phyloP scores from a whole-genome alignment of 768 basidiomycete species.

The Terana coerulea region DNA sequence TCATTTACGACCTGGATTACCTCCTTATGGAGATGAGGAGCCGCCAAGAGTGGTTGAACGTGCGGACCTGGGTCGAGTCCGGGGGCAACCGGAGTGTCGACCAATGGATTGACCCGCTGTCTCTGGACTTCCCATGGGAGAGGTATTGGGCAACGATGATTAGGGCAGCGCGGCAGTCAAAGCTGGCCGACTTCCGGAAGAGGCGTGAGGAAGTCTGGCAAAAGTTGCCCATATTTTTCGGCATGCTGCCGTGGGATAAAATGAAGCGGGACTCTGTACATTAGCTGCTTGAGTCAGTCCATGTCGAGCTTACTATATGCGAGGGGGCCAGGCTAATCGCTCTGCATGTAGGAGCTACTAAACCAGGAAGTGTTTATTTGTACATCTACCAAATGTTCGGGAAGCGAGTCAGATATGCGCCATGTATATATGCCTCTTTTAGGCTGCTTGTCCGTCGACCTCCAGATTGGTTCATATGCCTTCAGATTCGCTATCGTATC shows the following conservation, averaged over 20 bases:
- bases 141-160: too few species aligned
- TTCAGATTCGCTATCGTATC: conserved; percentile 19
- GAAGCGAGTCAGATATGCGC: too few species aligned
- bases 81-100: too few species aligned
- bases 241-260: neutral
- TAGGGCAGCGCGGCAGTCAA: too few species aligned
- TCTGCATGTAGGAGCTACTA: too few species aligned
- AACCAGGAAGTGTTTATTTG: too few species aligned
- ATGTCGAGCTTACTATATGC: too few species aligned
- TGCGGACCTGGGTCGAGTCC: too few species aligned
- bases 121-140: neutral
- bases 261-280: conserved; percentile 9
- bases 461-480: conserved; percentile 22
- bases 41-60: neutral
- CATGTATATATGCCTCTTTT: too few species aligned
- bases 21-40: neutral
- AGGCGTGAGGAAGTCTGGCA: neutral
- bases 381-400: too few species aligned
- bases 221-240: neutral
- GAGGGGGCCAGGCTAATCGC: too few species aligned
- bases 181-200: neutral
- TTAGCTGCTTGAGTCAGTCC: too few species aligned
- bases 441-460: conserved; percentile 25
- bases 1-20: neutral
- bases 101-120: neutral